Percentiles rank a stretch among this genome's conserved stretches.
These are phyloP conservation scores for Cryphonectria carpinicola DNA, from an alignment of 2,329 filamentous ascomycete species.

Conservation along the genomic window DNA sequence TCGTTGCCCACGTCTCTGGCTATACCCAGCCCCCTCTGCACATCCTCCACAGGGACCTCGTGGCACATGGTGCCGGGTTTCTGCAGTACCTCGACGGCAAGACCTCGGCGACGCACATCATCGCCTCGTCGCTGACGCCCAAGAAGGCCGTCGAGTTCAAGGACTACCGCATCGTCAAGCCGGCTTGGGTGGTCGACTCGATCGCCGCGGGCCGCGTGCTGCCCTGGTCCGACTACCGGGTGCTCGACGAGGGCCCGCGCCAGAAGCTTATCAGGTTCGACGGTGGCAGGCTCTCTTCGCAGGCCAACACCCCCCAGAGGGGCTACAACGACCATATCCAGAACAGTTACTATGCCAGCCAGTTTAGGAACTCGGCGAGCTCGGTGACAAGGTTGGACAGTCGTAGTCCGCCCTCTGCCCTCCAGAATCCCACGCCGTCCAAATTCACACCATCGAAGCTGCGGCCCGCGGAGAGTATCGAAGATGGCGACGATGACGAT, in stretches of 20 bases:
- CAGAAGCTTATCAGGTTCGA: conserved; percentile 75
- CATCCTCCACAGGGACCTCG: conserved; percentile 79
- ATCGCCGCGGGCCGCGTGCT: conserved; percentile 78
- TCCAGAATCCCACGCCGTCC: conserved; percentile 21
- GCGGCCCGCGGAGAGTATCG: conserved; percentile 39
- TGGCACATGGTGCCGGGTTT: conserved; percentile 91
- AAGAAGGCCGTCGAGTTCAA: conserved; percentile 92
- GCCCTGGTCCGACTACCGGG: conserved; percentile 83
- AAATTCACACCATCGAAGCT: conserved; percentile 28
- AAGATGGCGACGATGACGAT: conserved; percentile 47
- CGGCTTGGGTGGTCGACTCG: conserved; percentile 92
- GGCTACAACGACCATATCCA: conserved; percentile 83
- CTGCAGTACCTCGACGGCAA: conserved; percentile 95
- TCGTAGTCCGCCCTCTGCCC: conserved; percentile 30
- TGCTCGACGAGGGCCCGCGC: conserved; percentile 80
- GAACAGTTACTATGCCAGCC: conserved; percentile 79
- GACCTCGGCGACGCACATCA: conserved; percentile 93
- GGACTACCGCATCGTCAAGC: conserved; percentile 89
- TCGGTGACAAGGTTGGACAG: conserved; percentile 33
- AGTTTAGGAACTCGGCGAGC: conserved; percentile 55
- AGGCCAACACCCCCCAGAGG: conserved; percentile 60
- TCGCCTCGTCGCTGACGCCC: conserved; percentile 85
- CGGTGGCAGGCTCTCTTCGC: conserved; percentile 67
- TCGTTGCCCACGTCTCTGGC: conserved; percentile 90
- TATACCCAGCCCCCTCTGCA: conserved; percentile 92